Evolutionary conservation across 257 asterid genomes (phyloP), one percentile per base, ranked within the genome.

Genomic region (Datura wrightii): DNA sequence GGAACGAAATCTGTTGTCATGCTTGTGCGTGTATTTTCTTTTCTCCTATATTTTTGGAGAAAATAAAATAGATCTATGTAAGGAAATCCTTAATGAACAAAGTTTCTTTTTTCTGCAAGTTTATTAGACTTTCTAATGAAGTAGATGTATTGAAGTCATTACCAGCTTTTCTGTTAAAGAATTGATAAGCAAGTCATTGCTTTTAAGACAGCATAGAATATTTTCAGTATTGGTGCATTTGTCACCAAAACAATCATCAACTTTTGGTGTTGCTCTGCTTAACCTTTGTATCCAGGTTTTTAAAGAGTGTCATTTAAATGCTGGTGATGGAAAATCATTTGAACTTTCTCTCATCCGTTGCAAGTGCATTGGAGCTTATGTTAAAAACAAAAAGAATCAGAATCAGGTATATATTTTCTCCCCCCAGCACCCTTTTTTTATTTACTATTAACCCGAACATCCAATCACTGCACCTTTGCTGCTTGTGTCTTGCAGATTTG

Each of bases 291-390:
- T 87, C 80, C 90, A 97, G 99, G 72, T 91, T 82, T 93, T 95
- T 79, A 94, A 94, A 84, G 98, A 94, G 87, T 89, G 97, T 56
- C 94, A 92, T 5, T 15, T 70, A 79, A 11, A 53, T 69, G 94
- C 89, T 65, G 89, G 59, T 39, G 85, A 91, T 66, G 99, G 97
- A 70, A 89, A 89, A 54, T 90, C 95, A 8, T 95, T 85, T 81
- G 99, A 93, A 88, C 98, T 95, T 63, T 83, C 91, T 63, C 97
- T 94, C 70, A 87, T 92, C 84, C 89, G 97, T 67, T 94, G 93
- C 91, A 95, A 95, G 87, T 95, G 99, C 88, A 92, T 95, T 85
- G 98, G 98, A 69, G 99, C 99, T 80, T 95, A 95, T 86, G 99
- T 93, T 9, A 93, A 80, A 85, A 94, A 89, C 92, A 95, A 94